Base-by-base conservation (phyloP, 139 green algal genomes). In the Haematococcus lacustris region DNA sequence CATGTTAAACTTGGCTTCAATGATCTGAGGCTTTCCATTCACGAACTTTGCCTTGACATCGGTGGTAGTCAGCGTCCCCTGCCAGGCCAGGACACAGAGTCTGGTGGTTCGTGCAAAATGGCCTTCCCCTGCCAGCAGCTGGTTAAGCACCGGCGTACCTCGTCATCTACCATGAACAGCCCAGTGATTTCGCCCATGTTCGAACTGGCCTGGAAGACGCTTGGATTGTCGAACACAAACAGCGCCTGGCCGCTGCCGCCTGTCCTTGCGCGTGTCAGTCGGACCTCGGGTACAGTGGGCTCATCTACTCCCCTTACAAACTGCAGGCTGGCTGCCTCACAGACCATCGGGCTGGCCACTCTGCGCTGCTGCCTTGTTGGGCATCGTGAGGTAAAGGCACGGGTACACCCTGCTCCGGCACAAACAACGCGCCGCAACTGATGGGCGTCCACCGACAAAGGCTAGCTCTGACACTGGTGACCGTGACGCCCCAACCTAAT, bases 21-120 rank as follows among this genome's bases (percentile, higher is more conserved):
- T 94, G 30, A 72, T 13, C 50, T 85, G 84, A 6, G 92, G 92
- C 84, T 97, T 97, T 65, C 92, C 95, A 76, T 99, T 99, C 5
- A 98, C 78, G 76, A 99, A 99, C 78, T 97, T 98, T 33, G 94
- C 94, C 73, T 93, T 92, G 28, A 99, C 95, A 37, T 99, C 95
- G n/a, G 96, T 93, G 9, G 95, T 97, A 25, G 77, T 73, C 34
- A 98, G 75, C 3, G 62, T 73, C 47, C 79, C 92, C 90, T 72
- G 67, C 53, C 53, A 7, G 7, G 25, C 28, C 53, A 64, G 13
- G 4, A 64, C 53, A 30, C 53, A 13, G 17, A 64, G 53, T 53
- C 43, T 53, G 43, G 57, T 25, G n/a, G n/a, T n/a, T n/a, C n/a
- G n/a, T n/a, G n/a, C n/a, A n/a, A n/a, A n/a, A n/a, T n/a, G n/a